A percentile compares a stretch with the other conserved stretches of the same genome.
Conservation (phyloP, 805 yeast species). For the Komagataella mondaviorum region DNA sequence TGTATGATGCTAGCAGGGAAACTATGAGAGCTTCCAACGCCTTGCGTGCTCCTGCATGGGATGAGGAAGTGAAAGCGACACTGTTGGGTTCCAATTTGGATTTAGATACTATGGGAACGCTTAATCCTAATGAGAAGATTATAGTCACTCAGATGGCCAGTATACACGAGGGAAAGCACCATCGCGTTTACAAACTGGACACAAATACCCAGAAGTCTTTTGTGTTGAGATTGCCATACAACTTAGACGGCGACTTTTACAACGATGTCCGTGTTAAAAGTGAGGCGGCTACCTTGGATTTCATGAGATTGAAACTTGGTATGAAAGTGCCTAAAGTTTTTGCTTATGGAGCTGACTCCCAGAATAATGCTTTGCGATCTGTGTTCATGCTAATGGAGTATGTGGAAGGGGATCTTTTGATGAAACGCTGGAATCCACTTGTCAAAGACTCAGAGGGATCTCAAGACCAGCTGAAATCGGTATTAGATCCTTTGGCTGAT, state of each 20-base stretch:
- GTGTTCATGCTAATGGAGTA: constrained; percentile 78
- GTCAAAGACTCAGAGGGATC: constrained; percentile 40
- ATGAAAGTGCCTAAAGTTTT: constrained; percentile 63
- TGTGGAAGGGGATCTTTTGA: constrained; percentile 66
- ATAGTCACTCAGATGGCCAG: constrained; percentile 63
- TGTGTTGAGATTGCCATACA: constrained; percentile 79
- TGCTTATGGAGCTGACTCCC: constrained; percentile 44
- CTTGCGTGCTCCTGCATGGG: constrained; percentile 8
- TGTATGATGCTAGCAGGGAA: constrained; percentile 25
- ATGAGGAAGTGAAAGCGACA: constrained; percentile 9
- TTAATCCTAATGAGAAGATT: constrained; percentile 27
- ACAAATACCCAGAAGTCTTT: constrained; percentile 48
- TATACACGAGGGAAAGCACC: constrained; percentile 90
- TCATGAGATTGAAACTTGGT: constrained; percentile 48
- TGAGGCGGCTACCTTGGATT: constrained; percentile 93
- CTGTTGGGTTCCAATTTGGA: constrained; percentile 35
- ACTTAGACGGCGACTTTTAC: constrained; percentile 50
- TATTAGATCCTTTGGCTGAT: constrained; percentile 62
- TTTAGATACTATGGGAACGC: constrained; percentile 26
- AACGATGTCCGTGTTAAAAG: constrained; percentile 60
- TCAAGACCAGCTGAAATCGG: constrained; percentile 36
- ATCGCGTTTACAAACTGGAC: constrained; percentile 67
- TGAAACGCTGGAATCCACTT: constrained; percentile 88
- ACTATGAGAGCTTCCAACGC: constrained; percentile 14
- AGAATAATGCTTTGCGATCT: constrained; percentile 45